Percentiles rank a stretch among this genome's conserved stretches.
Conservation (phyloP, 169 alveolate genomes). For the Plasmodium malariae region DNA sequence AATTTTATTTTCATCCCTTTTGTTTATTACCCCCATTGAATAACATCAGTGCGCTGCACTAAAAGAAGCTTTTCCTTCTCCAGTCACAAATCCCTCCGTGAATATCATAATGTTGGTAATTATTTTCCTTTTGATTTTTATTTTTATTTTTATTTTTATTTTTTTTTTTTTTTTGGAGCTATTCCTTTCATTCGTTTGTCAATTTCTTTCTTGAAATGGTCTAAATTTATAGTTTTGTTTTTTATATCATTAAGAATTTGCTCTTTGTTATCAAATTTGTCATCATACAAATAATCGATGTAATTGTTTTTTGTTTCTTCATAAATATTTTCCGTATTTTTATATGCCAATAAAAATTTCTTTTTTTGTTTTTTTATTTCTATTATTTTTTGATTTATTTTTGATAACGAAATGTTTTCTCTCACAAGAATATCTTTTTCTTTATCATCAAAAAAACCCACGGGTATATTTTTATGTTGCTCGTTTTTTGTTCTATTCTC, state of each 20-base stretch:
- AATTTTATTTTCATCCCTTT: no score
- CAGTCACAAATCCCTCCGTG: conserved; percentile 23
- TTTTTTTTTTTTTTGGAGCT: not conserved
- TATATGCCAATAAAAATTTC: conserved; percentile 19
- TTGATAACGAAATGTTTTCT: conserved; percentile 43
- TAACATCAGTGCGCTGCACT: no score
- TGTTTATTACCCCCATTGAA: no score
- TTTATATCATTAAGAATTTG: conserved; percentile 42
- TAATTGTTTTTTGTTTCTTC: conserved; percentile 56
- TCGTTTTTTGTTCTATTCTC: not conserved
- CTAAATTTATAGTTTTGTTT: conserved; percentile 3
- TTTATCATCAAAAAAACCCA: conserved; percentile 61
- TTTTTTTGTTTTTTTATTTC: conserved; percentile 62
- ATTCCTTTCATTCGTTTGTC: not conserved
- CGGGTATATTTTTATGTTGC: conserved; percentile 27
- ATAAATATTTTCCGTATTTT: conserved; percentile 23
- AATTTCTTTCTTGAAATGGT: conserved; percentile 14
- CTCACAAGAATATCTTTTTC: conserved; percentile 62
- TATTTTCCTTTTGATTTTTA: not conserved
- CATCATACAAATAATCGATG: conserved; percentile 66
- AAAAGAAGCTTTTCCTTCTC: conserved; percentile 44
- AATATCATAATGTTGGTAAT: not conserved
- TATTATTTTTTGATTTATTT: conserved; percentile 38
- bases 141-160: not conserved
- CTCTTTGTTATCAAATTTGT: conserved; percentile 60